Evolutionary conservation across 1,139 yeast genomes (phyloP).

Genomic region (Yamadazyma pseudoaaseri): DNA sequence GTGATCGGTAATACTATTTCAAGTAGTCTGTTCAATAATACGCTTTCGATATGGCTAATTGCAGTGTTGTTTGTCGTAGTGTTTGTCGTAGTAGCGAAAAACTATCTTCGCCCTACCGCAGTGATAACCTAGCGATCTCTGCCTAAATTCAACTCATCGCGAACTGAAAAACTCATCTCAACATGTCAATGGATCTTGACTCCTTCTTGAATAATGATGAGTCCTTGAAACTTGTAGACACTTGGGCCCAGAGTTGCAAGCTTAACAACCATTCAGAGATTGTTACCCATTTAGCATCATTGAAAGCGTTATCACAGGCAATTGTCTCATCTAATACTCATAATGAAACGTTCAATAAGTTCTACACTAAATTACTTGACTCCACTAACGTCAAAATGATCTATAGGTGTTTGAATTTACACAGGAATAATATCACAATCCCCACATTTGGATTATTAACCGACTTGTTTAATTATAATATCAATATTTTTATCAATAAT

Average conservation of each 20-base stretch:
- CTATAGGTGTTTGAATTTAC: conserved; percentile 63
- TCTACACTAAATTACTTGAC: conserved; percentile 52
- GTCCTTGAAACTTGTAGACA: conserved; percentile 20
- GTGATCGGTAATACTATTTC: too few species aligned
- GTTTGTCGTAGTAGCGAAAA: too few species aligned
- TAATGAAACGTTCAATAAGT: conserved; percentile 11
- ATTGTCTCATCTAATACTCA: conserved; percentile 5
- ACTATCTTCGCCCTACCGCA: too few species aligned
- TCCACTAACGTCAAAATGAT: conserved; percentile 57
- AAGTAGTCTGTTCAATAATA: too few species aligned
- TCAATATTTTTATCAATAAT: conserved; percentile 57
- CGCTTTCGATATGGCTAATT: too few species aligned
- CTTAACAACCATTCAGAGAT: conserved; percentile 58
- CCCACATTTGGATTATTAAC: conserved; percentile 59
- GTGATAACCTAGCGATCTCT: too few species aligned
- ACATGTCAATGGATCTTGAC: conserved; percentile 3
- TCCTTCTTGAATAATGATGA: conserved; percentile 8
- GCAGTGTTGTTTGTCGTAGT: too few species aligned
- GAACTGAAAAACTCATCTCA: conserved; percentile 1
- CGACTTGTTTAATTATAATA: conserved; percentile 50
- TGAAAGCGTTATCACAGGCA: conserved; percentile 5
- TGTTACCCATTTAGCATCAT: conserved; percentile 3
- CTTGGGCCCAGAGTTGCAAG: conserved; percentile 65
- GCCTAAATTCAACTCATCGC: too few species aligned
- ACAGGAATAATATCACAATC: conserved; percentile 58